These are phyloP conservation scores for Croton laevigatus DNA, from an alignment of 441 rosid genomes.

Conservation along the genomic window DNA sequence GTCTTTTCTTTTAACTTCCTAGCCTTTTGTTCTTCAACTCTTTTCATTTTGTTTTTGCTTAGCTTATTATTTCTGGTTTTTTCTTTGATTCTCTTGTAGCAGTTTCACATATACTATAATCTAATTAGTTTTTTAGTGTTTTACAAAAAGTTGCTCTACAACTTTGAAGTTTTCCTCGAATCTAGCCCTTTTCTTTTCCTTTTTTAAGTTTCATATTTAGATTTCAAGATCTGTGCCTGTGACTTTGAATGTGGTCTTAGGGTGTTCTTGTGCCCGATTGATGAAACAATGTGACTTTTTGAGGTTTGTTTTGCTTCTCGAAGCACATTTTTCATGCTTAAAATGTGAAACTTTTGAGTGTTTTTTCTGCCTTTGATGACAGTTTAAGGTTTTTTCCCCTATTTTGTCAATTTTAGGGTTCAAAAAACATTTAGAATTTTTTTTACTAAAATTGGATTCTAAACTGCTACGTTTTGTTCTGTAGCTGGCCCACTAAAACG, in stretches of 20 bases:
- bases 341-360: constrained; percentile 7
- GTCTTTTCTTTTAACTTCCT: constrained; percentile 38
- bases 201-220: not conserved
- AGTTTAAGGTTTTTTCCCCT: not conserved
- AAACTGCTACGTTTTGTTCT: no score
- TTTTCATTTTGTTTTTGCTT: constrained; percentile 13
- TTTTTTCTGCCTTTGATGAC: not conserved
- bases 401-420: no score
- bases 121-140: constrained; percentile 1
- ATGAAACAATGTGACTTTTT: constrained; percentile 16
- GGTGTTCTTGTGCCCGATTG: constrained; percentile 18
- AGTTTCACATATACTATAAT: not conserved
- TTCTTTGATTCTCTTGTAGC: constrained; percentile 16
- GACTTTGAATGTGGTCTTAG: constrained; percentile 3
- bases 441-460: no score
- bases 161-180: constrained; percentile 10
- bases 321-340: constrained; percentile 18
- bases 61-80: constrained; percentile 13
- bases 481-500: no score
- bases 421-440: no score
- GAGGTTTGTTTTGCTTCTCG: constrained; percentile 17
- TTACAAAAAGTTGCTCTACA: not conserved
- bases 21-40: constrained; percentile 31
- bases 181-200: not conserved
- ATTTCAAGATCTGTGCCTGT: constrained; percentile 15